These are phyloP conservation scores for Phytopythium aichiense DNA, from an alignment of 352 stramenopile species.

Conservation along the genomic window DNA sequence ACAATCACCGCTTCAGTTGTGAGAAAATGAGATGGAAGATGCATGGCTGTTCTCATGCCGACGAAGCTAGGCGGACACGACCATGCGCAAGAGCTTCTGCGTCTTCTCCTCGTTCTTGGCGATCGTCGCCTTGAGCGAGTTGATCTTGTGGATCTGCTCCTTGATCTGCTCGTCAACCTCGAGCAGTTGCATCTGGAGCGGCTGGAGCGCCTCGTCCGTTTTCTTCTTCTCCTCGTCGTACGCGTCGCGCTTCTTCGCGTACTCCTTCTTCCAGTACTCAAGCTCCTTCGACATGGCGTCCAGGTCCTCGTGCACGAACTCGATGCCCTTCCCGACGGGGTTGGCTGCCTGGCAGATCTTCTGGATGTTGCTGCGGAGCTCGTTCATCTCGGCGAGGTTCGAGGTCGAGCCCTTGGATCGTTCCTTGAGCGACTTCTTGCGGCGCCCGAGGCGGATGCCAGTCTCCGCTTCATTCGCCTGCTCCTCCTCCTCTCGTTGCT, in stretches of 20 bases:
- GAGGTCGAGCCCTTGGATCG: conserved; percentile 64
- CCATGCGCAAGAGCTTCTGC: conserved; percentile 83
- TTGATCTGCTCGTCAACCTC: conserved; percentile 90
- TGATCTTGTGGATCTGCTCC: conserved; percentile 90
- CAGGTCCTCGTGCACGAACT: conserved; percentile 94
- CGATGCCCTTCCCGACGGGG: conserved; percentile 89
- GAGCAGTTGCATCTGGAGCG: conserved; percentile 74
- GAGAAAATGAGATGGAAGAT: neutral
- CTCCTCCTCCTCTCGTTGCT: conserved; percentile 71
- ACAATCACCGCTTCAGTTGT: neutral
- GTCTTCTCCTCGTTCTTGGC: conserved; percentile 92
- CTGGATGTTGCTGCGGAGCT: conserved; percentile 83
- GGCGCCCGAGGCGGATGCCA: conserved; percentile 63
- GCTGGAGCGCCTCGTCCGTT: conserved; percentile 79
- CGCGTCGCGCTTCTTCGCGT: conserved; percentile 67
- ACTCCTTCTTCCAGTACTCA: conserved; percentile 88
- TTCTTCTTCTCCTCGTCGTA: conserved; percentile 85
- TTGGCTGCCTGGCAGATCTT: conserved; percentile 90
- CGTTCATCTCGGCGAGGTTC: conserved; percentile 69
- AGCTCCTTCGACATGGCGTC: conserved; percentile 93
- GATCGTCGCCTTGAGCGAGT: conserved; percentile 89
- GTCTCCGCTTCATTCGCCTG: conserved; percentile 58
- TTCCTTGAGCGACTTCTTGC: conserved; percentile 82
- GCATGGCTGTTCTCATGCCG: neutral
- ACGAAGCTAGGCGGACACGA: conserved; percentile 57